Percentiles rank a stretch among this genome's conserved stretches.
These are phyloP conservation scores for Cudoniella acicularis DNA, from an alignment of 495 filamentous ascomycete genomes.

Conservation along the genomic window DNA sequence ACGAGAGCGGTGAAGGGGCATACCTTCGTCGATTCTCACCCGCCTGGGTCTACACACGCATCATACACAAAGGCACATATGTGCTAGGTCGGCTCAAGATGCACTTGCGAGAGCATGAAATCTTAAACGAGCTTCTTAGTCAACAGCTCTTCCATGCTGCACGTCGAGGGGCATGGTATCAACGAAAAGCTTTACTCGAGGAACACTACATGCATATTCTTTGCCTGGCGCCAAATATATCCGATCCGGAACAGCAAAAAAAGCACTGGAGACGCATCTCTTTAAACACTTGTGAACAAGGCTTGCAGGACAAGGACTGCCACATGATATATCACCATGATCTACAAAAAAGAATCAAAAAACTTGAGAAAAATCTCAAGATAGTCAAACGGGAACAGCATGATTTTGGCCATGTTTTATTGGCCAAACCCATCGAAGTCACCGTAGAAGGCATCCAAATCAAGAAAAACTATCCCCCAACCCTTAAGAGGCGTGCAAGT, in stretches of 20 bases:
- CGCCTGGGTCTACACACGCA: constrained; percentile 89
- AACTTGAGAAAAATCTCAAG: constrained; percentile 80
- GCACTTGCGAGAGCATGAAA: constrained; percentile 69
- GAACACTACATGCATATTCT: constrained; percentile 77
- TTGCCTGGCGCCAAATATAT: constrained; percentile 9
- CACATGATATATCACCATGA: constrained; percentile 93
- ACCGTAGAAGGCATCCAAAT: constrained; percentile 73
- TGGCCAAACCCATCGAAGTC: constrained; percentile 71
- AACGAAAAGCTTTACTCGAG: constrained; percentile 89
- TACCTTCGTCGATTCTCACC: constrained; percentile 91
- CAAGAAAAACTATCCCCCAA: constrained; percentile 28
- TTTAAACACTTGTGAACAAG: constrained; percentile 78
- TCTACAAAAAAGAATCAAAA: constrained; percentile 84
- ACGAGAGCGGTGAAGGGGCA: constrained; percentile 80
- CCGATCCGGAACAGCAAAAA: constrained; percentile 58
- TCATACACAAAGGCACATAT: constrained; percentile 81
- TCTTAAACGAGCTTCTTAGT: constrained; percentile 70
- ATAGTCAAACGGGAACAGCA: constrained; percentile 86
- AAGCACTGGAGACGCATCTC: constrained; percentile 82
- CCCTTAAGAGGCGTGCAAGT: constrained; percentile 24
- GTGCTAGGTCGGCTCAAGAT: constrained; percentile 82
- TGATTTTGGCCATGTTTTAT: constrained; percentile 81
- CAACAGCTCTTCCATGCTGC: constrained; percentile 84
- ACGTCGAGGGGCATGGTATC: constrained; percentile 89
- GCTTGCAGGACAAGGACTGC: constrained; percentile 80